Evolutionary conservation across 345 rosid species (phyloP).

Genomic region (Populus euphratica): DNA sequence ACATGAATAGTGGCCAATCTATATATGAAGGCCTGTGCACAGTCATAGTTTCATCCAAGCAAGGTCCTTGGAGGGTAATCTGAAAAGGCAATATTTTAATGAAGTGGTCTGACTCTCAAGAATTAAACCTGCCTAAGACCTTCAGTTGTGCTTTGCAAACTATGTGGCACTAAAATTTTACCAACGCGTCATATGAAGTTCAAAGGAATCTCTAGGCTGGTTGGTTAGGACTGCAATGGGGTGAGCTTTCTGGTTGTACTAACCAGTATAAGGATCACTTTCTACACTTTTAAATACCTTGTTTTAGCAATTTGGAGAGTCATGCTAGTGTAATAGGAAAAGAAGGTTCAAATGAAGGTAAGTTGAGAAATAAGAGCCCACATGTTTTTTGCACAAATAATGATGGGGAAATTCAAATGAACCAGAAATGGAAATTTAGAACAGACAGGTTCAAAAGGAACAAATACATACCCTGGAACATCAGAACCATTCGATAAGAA

Average conservation of each 20-base stretch:
- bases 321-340: background rate
- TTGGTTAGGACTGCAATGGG: no score
- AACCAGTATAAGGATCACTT: no score
- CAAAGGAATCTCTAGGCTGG: background rate
- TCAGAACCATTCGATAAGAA: conserved; percentile 16
- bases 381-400: background rate
- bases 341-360: background rate
- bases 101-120: background rate
- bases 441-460: background rate
- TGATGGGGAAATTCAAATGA: background rate
- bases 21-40: background rate
- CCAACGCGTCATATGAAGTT: background rate
- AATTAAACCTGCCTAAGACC: background rate
- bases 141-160: background rate
- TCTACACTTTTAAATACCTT: no score
- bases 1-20: background rate
- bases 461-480: conserved; percentile 11
- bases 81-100: background rate
- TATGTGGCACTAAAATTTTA: background rate
- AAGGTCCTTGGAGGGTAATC: background rate
- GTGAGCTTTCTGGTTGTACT: no score
- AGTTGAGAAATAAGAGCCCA: background rate
- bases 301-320: no score
- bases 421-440: background rate
- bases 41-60: background rate